Conservation (phyloP, 2,329 filamentous ascomycete genomes). For the Penicillium polonicum region DNA sequence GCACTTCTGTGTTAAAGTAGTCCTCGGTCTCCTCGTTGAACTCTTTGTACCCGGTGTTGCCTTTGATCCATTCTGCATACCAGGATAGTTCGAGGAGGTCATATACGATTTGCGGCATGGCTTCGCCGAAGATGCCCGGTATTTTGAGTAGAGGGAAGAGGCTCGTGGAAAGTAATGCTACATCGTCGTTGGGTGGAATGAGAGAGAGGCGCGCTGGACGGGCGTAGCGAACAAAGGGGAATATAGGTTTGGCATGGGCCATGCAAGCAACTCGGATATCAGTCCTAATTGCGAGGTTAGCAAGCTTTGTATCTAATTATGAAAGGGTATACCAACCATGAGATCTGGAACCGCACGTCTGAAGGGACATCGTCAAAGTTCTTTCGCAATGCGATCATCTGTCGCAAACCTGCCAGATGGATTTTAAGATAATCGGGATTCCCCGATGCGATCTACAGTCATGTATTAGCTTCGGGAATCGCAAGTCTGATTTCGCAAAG, state of each 20-base stretch:
- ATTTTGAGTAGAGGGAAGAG: slow-evolving; percentile 35
- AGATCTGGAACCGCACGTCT: slow-evolving; percentile 41
- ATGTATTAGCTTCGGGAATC: neutral
- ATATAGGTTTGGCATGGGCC: slow-evolving; percentile 40
- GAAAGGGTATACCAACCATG: slow-evolving; percentile 31
- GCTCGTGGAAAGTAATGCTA: slow-evolving; percentile 33
- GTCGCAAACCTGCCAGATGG: slow-evolving; percentile 40
- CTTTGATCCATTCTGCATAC: slow-evolving; percentile 41
- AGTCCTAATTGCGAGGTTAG: slow-evolving; percentile 31
- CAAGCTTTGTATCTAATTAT: neutral
- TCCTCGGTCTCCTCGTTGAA: slow-evolving; percentile 39
- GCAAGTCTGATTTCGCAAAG: neutral
- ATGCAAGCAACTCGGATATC: slow-evolving; percentile 43
- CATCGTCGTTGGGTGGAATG: slow-evolving; percentile 31
- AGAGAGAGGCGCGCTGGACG: slow-evolving; percentile 34
- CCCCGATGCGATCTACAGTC: slow-evolving; percentile 37
- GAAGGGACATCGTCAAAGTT: slow-evolving; percentile 40
- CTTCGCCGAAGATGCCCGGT: slow-evolving; percentile 35
- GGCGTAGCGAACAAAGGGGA: slow-evolving; percentile 37
- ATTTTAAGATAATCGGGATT: slow-evolving; percentile 42
- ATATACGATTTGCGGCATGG: slow-evolving; percentile 34
- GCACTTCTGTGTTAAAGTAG: slow-evolving; percentile 43
- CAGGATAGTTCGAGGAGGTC: slow-evolving; percentile 37
- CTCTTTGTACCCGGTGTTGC: slow-evolving; percentile 26
- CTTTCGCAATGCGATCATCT: slow-evolving; percentile 41